Evolutionary conservation across 148 eudicot species (phyloP).

Genomic region (Rhododendron henanense): DNA sequence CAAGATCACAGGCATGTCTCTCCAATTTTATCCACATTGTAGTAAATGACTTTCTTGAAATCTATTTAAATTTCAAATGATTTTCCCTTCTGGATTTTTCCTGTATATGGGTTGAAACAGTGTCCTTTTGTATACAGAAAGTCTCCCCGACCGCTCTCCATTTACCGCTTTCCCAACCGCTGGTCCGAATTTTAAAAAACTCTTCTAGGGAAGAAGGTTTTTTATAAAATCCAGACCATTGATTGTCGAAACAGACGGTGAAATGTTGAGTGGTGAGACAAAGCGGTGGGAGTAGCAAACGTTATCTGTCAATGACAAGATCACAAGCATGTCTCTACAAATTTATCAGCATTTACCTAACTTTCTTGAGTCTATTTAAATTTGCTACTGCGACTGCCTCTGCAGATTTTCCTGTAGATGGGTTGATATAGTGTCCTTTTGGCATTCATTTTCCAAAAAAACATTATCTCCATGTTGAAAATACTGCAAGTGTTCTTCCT

Average conservation of each 20-base stretch:
- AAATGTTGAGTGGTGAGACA: too few relatives aligned
- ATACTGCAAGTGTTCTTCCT: not conserved
- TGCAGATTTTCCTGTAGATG: not conserved
- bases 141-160: too few relatives aligned
- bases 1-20: slow-evolving; percentile 24
- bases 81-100: not conserved
- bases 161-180: too few relatives aligned
- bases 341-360: not conserved
- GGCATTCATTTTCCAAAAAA: not conserved
- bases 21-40: not conserved
- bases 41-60: not conserved
- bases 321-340: not conserved
- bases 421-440: not conserved
- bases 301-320: not conserved
- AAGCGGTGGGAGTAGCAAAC: too few relatives aligned
- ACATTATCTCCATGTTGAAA: not conserved
- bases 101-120: not conserved
- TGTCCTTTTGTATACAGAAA: not conserved
- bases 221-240: too few relatives aligned
- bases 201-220: fast-evolving
- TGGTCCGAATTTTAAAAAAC: too few relatives aligned
- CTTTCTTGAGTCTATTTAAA: not conserved
- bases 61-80: not conserved
- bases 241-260: too few relatives aligned
- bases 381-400: not conserved